phyloP scores from a whole-genome alignment of 352 stramenopile genomes.

The Phytophthora sansomeana region DNA sequence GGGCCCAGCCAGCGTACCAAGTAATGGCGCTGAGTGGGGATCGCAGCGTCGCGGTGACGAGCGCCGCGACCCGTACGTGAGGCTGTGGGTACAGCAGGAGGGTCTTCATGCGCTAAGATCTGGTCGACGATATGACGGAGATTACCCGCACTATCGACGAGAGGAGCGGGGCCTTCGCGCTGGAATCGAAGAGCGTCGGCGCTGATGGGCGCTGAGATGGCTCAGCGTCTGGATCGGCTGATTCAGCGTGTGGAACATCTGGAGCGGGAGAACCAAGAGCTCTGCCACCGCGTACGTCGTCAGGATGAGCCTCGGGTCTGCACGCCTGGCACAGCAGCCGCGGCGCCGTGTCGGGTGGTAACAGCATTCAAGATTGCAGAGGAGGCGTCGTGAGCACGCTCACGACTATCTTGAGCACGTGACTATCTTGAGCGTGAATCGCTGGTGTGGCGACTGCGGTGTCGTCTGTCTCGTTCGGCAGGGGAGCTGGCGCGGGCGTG shows the following conservation, averaged over 20 bases:
- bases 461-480: no score
- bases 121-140: slow-evolving; percentile 7
- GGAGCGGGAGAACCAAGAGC: slow-evolving; percentile 2
- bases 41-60: not conserved
- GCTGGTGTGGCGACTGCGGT: no score
- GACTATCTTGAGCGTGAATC: no score
- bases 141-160: slow-evolving; percentile 2
- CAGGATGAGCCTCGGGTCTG: not conserved
- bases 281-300: not conserved
- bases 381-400: not conserved
- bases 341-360: not conserved
- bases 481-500: not conserved
- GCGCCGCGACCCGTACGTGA: not conserved
- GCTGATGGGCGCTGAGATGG: not conserved
- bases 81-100: not conserved
- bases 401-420: no score
- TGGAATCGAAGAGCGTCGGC: not conserved
- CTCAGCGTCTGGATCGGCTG: not conserved
- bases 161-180: not conserved
- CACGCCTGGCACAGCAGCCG: not conserved
- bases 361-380: not conserved
- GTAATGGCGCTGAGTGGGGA: not conserved
- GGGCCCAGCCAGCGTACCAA: slow-evolving; percentile 9
- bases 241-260: not conserved
- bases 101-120: slow-evolving; percentile 1